phyloP scores from a whole-genome alignment of 1,139 yeast species.

The Saccharomyces hybrid region DNA sequence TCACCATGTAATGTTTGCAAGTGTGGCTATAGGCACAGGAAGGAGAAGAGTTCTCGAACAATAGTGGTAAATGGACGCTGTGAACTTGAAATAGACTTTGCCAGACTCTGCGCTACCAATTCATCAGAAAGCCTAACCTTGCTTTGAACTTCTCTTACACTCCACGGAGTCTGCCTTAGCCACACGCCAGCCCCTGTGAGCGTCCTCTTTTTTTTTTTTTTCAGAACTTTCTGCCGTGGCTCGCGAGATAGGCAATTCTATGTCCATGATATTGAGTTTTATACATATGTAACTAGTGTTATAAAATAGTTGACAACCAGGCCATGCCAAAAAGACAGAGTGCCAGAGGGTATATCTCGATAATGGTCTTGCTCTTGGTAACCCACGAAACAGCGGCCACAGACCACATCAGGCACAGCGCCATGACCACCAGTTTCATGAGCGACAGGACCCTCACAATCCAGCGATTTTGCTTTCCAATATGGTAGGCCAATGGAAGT shows the following conservation, averaged over 20 bases:
- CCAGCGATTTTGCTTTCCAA: constrained; percentile 13
- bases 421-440: constrained; percentile 15
- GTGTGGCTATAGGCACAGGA: background rate
- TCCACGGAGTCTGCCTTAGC: background rate
- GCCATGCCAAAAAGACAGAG: constrained; percentile 25
- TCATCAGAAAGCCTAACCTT: background rate
- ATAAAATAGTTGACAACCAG: constrained; percentile 23
- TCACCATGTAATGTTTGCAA: background rate
- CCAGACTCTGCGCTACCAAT: background rate
- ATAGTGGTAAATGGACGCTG: background rate
- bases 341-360: constrained; percentile 25
- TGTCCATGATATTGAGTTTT: background rate
- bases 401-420: constrained; percentile 24
- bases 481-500: constrained; percentile 20
- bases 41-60: background rate
- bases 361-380: constrained; percentile 20
- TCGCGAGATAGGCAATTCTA: background rate
- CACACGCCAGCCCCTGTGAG: background rate
- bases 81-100: background rate
- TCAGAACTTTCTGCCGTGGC: background rate
- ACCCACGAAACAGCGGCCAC: constrained; percentile 22
- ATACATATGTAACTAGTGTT: background rate
- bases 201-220: background rate
- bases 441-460: constrained; percentile 15
- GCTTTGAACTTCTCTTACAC: background rate